These are phyloP conservation scores for Ustilago nuda DNA, from an alignment of 1,284 basidiomycete genomes.

Conservation along the genomic window DNA sequence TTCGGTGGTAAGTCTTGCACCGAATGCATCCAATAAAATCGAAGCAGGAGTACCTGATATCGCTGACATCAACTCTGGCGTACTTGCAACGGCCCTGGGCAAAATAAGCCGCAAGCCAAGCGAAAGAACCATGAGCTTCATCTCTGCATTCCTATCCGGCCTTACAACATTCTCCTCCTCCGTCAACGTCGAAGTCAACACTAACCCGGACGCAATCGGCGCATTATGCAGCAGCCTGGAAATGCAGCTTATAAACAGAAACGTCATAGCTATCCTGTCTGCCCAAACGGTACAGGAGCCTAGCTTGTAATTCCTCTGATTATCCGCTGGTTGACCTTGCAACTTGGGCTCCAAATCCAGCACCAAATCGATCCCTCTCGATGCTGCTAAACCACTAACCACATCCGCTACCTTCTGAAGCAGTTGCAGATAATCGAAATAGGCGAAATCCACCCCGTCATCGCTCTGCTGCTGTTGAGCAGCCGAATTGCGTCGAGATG, in stretches of 20 bases:
- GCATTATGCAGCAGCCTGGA: slow-evolving; percentile 31
- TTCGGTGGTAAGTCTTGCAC: slow-evolving; percentile 27
- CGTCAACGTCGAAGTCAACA: slow-evolving; percentile 29
- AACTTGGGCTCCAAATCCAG: slow-evolving; percentile 37
- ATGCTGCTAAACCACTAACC: slow-evolving; percentile 53
- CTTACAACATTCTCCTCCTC: slow-evolving; percentile 18
- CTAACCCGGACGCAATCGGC: slow-evolving; percentile 23
- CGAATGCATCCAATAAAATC: slow-evolving; percentile 35
- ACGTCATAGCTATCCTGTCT: slow-evolving; percentile 29
- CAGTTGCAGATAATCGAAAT: slow-evolving; percentile 48
- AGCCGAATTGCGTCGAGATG: slow-evolving; percentile 15
- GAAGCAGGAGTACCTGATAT: slow-evolving; percentile 29
- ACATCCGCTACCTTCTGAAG: slow-evolving; percentile 54
- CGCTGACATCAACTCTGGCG: slow-evolving; percentile 16
- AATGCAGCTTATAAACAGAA: slow-evolving; percentile 46
- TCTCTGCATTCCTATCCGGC: slow-evolving; percentile 8
- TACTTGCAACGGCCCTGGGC: slow-evolving; percentile 4
- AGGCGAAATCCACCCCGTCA: slow-evolving; percentile 18
- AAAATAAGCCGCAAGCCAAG: slow-evolving; percentile 35
- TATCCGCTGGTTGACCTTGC: slow-evolving; percentile 15
- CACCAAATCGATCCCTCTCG: slow-evolving; percentile 53
- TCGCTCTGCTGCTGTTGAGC: slow-evolving; percentile 17
- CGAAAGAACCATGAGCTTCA: slow-evolving; percentile 42
- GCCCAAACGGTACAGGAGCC: slow-evolving; percentile 38
- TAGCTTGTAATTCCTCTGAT: slow-evolving; percentile 35